These are phyloP conservation scores for Phytophthora fragariaefolia DNA, from an alignment of 352 stramenopile species.

Conservation along the genomic window DNA sequence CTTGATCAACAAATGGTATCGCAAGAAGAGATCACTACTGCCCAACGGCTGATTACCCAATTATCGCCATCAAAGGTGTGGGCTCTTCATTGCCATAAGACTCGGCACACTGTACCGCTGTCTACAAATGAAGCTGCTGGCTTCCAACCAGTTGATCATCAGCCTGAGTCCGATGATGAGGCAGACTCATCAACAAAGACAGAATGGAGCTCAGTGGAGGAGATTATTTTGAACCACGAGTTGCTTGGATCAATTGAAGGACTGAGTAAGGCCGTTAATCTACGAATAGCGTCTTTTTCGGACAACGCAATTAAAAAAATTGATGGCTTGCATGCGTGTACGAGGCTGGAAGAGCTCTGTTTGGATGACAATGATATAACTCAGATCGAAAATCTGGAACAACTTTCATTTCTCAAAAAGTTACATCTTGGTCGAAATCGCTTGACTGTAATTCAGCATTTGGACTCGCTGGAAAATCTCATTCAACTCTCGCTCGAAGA, in stretches of 20 bases:
- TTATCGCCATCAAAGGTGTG: slow-evolving; percentile 57
- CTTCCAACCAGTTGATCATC: slow-evolving; percentile 4
- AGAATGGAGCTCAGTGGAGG: slow-evolving; percentile 66
- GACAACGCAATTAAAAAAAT: slow-evolving; percentile 79
- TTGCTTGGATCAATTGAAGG: slow-evolving; percentile 64
- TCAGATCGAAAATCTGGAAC: slow-evolving; percentile 67
- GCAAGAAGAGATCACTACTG: slow-evolving; percentile 41
- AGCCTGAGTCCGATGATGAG: slow-evolving; percentile 43
- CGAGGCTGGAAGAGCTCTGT: slow-evolving; percentile 74
- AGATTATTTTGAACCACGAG: slow-evolving; percentile 68
- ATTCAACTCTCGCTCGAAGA: slow-evolving; percentile 86
- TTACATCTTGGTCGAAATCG: slow-evolving; percentile 84
- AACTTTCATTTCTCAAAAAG: slow-evolving; percentile 68
- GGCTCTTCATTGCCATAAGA: slow-evolving; percentile 40
- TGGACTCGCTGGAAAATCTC: slow-evolving; percentile 69
- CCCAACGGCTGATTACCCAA: slow-evolving; percentile 53
- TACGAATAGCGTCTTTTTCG: slow-evolving; percentile 65
- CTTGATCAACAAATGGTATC: slow-evolving; percentile 65
- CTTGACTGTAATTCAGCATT: slow-evolving; percentile 63
- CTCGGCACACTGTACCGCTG: slow-evolving; percentile 13
- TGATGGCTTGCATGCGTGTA: slow-evolving; percentile 57
- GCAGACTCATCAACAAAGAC: slow-evolving; percentile 4
- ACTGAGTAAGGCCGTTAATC: slow-evolving; percentile 56
- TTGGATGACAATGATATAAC: slow-evolving; percentile 84
- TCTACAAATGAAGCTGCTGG: slow-evolving; percentile 13